Conservation (phyloP, 78 protist species). For the Polysphondylium violaceum region DNA sequence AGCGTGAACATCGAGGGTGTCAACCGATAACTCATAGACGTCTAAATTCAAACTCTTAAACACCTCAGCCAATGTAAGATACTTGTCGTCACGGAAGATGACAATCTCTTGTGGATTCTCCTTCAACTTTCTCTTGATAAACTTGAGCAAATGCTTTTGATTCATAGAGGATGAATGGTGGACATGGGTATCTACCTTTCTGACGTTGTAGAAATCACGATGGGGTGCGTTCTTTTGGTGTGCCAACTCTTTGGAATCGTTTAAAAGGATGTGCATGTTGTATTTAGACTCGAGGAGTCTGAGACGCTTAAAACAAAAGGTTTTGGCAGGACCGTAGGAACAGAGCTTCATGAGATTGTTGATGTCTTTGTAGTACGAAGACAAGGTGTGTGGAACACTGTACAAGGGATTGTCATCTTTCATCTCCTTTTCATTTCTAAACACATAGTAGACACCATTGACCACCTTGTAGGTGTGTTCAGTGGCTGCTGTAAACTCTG, state of each 20-base stretch:
- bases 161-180: slow-evolving; percentile 96
- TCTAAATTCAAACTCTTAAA: slow-evolving; percentile 81
- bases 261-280: slow-evolving; percentile 77
- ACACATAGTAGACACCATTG: slow-evolving; percentile 69
- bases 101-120: slow-evolving; percentile 80
- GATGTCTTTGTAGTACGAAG: slow-evolving; percentile 61
- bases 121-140: slow-evolving; percentile 93
- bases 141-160: slow-evolving; percentile 96
- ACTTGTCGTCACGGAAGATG: slow-evolving; percentile 85
- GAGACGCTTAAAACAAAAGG: slow-evolving; percentile 66
- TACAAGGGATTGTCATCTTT: slow-evolving; percentile 10
- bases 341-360: slow-evolving; percentile 58
- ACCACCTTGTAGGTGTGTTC: slow-evolving; percentile 66
- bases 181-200: slow-evolving; percentile 98
- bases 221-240: slow-evolving; percentile 88
- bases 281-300: slow-evolving; percentile 60
- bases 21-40: slow-evolving; percentile 90
- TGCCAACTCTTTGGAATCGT: slow-evolving; percentile 62
- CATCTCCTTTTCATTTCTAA: slow-evolving; percentile 23
- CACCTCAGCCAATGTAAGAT: slow-evolving; percentile 92
- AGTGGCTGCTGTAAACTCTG: neutral
- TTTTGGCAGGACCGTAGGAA: slow-evolving; percentile 75
- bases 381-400: slow-evolving; percentile 1
- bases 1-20: slow-evolving; percentile 96
- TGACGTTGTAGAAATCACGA: slow-evolving; percentile 96